phyloP scores from a whole-genome alignment of 108 stramenopile species.

The Nannochloropsis oceanica region DNA sequence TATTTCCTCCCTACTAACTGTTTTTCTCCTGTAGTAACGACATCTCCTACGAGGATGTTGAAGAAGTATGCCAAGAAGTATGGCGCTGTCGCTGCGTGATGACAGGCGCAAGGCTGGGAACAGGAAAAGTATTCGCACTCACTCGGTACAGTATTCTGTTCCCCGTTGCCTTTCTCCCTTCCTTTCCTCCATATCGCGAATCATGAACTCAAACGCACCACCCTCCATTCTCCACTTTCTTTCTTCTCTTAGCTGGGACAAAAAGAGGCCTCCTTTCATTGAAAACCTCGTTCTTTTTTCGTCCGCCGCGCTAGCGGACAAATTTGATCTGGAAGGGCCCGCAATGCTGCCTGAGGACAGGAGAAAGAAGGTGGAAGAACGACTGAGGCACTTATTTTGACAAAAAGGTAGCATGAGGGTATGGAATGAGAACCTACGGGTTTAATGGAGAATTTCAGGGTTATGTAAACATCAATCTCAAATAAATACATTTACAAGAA shows the following conservation, averaged over 20 bases:
- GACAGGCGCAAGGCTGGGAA: background rate
- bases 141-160: background rate
- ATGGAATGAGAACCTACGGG: too few species aligned
- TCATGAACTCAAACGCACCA: background rate
- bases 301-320: background rate
- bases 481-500: too few species aligned
- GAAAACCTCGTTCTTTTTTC: background rate
- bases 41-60: background rate
- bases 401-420: background rate
- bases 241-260: background rate
- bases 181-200: background rate
- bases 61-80: background rate
- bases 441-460: too few species aligned
- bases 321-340: background rate
- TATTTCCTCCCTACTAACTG: background rate
- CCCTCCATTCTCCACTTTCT: background rate
- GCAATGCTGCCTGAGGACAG: background rate
- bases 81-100: background rate
- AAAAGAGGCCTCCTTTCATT: background rate
- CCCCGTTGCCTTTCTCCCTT: background rate
- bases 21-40: background rate
- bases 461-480: too few species aligned
- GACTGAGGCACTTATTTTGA: background rate
- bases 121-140: background rate
- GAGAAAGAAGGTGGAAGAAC: background rate